These are phyloP conservation scores for Alternaria tenuissima DNA, from an alignment of 2,329 filamentous ascomycete genomes.

Conservation along the genomic window DNA sequence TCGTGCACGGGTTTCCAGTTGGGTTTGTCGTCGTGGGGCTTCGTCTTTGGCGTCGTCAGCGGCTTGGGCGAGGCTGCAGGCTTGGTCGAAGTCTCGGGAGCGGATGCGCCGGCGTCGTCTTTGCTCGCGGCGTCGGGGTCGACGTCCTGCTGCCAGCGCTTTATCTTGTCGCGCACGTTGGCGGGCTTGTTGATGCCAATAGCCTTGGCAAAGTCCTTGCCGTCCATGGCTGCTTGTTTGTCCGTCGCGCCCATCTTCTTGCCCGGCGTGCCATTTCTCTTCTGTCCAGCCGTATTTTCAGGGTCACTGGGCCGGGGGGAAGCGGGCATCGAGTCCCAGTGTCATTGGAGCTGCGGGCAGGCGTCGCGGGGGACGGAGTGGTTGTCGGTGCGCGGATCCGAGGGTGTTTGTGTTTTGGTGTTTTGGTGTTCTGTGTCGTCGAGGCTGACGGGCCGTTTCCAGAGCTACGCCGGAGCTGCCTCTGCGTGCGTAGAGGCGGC, in stretches of 20 bases:
- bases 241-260: constrained; percentile 37
- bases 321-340: constrained; percentile 35
- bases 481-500: background rate
- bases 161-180: constrained; percentile 76
- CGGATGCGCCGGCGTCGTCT: constrained; percentile 20
- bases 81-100: background rate
- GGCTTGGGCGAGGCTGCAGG: constrained; percentile 23
- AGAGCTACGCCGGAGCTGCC: constrained; percentile 12
- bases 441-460: constrained; percentile 15
- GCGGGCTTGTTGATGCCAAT: constrained; percentile 53
- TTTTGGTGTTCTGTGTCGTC: constrained; percentile 12
- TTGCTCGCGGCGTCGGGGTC: constrained; percentile 61
- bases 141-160: constrained; percentile 83
- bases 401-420: constrained; percentile 17
- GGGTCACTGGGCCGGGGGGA: constrained; percentile 34
- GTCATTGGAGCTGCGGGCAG: constrained; percentile 30
- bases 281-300: constrained; percentile 25
- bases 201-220: constrained; percentile 51
- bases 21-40: constrained; percentile 37
- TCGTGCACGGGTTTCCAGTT: constrained; percentile 36
- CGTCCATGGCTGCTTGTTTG: constrained; percentile 44
- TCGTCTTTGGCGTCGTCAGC: constrained; percentile 37
- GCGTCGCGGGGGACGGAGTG: constrained; percentile 15
- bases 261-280: constrained; percentile 42
- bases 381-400: background rate